Percentiles rank a stretch among this genome's conserved stretches.
Evolutionary conservation across 1,284 basidiomycete genomes (phyloP).

Genomic region (Cutaneotrichosporon dermatis): DNA sequence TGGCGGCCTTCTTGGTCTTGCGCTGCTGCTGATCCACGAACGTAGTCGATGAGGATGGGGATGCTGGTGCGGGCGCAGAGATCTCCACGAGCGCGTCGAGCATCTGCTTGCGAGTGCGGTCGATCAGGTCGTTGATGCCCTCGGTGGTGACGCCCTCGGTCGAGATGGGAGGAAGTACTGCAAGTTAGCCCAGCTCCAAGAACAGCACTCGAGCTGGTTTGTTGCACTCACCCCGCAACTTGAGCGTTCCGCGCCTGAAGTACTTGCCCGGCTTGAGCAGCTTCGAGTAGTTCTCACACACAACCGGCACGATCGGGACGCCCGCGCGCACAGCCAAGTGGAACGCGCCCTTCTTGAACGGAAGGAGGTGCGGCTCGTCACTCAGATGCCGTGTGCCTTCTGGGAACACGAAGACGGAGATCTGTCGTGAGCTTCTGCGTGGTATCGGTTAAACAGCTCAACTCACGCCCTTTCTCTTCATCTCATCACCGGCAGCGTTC

Average conservation of each 20-base stretch:
- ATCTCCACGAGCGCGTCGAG: slow-evolving; percentile 43
- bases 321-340: slow-evolving; percentile 78
- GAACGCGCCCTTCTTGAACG: slow-evolving; percentile 98
- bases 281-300: slow-evolving; percentile 90
- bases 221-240: slow-evolving; percentile 79
- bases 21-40: background rate
- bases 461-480: slow-evolving; percentile 62
- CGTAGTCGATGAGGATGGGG: background rate
- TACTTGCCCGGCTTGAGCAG: slow-evolving; percentile 69
- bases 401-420: slow-evolving; percentile 86
- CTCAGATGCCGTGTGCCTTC: slow-evolving; percentile 81
- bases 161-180: slow-evolving; percentile 53
- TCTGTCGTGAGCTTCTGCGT: slow-evolving; percentile 48
- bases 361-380: slow-evolving; percentile 63
- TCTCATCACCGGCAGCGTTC: slow-evolving; percentile 69
- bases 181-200: slow-evolving; percentile 47
- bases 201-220: too few relatives aligned
- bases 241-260: slow-evolving; percentile 75
- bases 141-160: slow-evolving; percentile 49
- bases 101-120: slow-evolving; percentile 50
- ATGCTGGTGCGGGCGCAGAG: slow-evolving; percentile 14
- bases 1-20: background rate
- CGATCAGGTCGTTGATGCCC: slow-evolving; percentile 50
- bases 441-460: slow-evolving; percentile 52
- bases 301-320: slow-evolving; percentile 83